A percentile compares a stretch with the other conserved stretches of the same genome.
These are phyloP conservation scores for Stephanodiscus triporus DNA, from an alignment of 108 stramenopile species.

Conservation along the genomic window DNA sequence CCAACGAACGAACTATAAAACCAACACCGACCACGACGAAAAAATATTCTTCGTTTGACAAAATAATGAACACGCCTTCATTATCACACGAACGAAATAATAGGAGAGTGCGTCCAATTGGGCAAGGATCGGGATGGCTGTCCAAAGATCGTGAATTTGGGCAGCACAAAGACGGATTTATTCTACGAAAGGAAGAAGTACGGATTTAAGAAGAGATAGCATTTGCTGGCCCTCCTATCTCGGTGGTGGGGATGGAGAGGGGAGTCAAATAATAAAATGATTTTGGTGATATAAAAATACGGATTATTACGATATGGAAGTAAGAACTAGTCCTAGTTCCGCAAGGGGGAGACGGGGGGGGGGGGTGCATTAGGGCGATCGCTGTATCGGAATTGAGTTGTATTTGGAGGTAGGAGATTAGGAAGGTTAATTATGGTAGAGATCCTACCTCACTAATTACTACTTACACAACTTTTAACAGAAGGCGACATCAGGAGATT, in stretches of 20 bases:
- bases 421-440: neutral
- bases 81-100: neutral
- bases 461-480: neutral
- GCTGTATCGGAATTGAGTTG: no score
- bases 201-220: constrained; percentile 89
- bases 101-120: constrained; percentile 80
- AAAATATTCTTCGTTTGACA: neutral
- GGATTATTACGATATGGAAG: neutral
- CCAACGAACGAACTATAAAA: no score
- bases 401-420: neutral
- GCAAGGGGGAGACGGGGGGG: neutral
- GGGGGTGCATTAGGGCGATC: no score
- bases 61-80: neutral
- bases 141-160: constrained; percentile 99
- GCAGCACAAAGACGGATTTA: constrained; percentile 93
- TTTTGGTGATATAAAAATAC: neutral
- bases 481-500: neutral
- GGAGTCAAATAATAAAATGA: neutral
- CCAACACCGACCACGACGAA: neutral
- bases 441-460: neutral
- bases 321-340: neutral
- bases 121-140: constrained; percentile 99
- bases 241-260: neutral
- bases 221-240: neutral
- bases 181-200: constrained; percentile 99